Conservation (phyloP, 139 green algal genomes). For the Haematococcus sp. region DNA sequence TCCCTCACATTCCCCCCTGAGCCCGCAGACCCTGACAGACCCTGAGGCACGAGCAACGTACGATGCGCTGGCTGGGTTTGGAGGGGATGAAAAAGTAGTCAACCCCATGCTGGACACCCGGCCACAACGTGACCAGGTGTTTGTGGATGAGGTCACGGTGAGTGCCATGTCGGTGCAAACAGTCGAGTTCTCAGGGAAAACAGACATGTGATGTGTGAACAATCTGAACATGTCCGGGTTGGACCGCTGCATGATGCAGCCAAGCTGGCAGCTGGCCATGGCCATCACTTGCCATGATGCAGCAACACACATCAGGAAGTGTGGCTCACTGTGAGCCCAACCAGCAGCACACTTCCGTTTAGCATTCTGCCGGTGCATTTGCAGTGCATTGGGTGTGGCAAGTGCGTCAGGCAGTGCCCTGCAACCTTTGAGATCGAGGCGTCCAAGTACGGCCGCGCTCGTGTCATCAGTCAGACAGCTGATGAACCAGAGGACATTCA, state of each 20-base stretch:
- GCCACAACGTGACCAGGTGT: conserved; percentile 46
- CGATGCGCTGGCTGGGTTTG: conserved; percentile 43
- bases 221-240: too few species aligned
- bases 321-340: too few species aligned
- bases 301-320: background rate
- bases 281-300: too few species aligned
- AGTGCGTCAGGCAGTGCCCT: conserved; percentile 42
- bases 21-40: conserved; percentile 39
- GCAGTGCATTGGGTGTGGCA: conserved; percentile 49
- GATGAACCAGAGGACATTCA: conserved; percentile 13
- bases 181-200: too few species aligned
- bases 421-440: conserved; percentile 39
- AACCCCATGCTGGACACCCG: conserved; percentile 52
- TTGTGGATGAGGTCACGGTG: conserved; percentile 47
- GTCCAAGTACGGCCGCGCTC: conserved; percentile 48
- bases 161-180: too few species aligned
- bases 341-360: background rate
- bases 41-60: conserved; percentile 41
- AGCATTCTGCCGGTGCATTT: background rate
- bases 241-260: too few species aligned
- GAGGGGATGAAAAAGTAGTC: background rate
- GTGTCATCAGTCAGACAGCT: conserved; percentile 29
- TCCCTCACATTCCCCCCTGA: background rate
- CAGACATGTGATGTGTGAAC: too few species aligned
- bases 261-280: too few species aligned